Base-by-base conservation (phyloP, 1,284 basidiomycete genomes). In the Entoloma clypeatum region DNA sequence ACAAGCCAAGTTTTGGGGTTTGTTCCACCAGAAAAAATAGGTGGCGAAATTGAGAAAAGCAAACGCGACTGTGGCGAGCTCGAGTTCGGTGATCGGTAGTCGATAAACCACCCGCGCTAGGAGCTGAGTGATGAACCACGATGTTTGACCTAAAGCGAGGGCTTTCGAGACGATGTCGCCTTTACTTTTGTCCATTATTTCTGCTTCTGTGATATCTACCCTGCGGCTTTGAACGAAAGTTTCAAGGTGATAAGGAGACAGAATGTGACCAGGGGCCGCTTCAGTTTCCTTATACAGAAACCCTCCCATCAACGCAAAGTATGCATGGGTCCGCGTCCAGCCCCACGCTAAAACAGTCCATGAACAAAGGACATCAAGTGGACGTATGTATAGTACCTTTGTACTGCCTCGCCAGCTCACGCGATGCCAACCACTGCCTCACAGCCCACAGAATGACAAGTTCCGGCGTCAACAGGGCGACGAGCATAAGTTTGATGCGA, bases 231-330 rank as follows among this genome's bases (percentile, higher is more conserved):
- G 2, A 13, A 36, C 2, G 24, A 25, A 33, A 18, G 8, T 22
- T 14, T 32, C 37, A 7, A 44, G n/a, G 6, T 41, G 24, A 3
- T 34, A 8, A 8, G 43, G 31, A 3, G 19, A 3, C 5, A 37
- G 19, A n/a, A 40, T 21, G 5, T 3, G 17, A 3, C 5, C 3
- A 28, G 7, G n/a, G 7, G 8, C 17, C 32, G 26, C 16, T n/a
- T n/a, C 19, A 2, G 13, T 7, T 11, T 40, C 9, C 9, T 17
- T 28, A 10, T 33, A 5, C 18, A 8, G 43, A 22, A 59, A 56
- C 1, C 57, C 57, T 7, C 57, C 57, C 57, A 59, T 59, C 9
- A 49, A 25, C 5, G 43, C 48, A 11, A 59, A 59, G 35, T 53
- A 59, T 1, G 47, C 49, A 28, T 56, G 58, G 0, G 54, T 48